Percentiles rank a stretch among this genome's conserved stretches.
These are phyloP conservation scores for Hydrangea macrophylla DNA, from an alignment of 148 eudicot genomes.

Conservation along the genomic window DNA sequence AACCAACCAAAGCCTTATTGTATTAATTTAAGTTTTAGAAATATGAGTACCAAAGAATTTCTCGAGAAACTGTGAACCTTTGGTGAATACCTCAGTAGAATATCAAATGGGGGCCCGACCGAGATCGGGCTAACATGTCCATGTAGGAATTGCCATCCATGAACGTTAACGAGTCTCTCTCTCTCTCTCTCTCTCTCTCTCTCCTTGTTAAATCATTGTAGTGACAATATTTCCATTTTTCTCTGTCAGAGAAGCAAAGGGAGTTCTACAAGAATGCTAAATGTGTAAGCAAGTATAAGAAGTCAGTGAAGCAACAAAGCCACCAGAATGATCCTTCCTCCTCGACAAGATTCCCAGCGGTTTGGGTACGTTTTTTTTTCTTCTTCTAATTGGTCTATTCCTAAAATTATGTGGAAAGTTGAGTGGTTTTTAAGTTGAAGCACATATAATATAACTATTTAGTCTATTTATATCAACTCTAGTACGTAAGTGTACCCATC, in stretches of 20 bases:
- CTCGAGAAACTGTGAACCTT: too few relatives aligned
- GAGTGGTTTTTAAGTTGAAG: not conserved
- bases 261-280: slow-evolving; percentile 93
- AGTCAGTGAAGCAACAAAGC: slow-evolving; percentile 50
- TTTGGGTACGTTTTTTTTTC: slow-evolving; percentile 15
- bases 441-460: not conserved
- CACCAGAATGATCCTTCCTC: slow-evolving; percentile 26
- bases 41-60: too few relatives aligned
- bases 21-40: too few relatives aligned
- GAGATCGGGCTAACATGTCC: too few relatives aligned
- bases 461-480: too few relatives aligned
- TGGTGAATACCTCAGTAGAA: too few relatives aligned
- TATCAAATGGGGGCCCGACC: too few relatives aligned
- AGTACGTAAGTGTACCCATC: not conserved
- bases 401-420: not conserved
- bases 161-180: not conserved
- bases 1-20: too few relatives aligned
- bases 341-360: slow-evolving; percentile 36
- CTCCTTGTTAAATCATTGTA: not conserved
- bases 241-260: slow-evolving; percentile 64
- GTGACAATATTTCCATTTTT: not conserved
- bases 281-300: slow-evolving; percentile 68
- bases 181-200: too few relatives aligned
- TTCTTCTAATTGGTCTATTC: not conserved
- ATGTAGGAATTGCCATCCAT: not conserved